These are phyloP conservation scores for Kentomonas sorsogonicus DNA, from an alignment of 208 protist genomes.

Conservation along the genomic window DNA sequence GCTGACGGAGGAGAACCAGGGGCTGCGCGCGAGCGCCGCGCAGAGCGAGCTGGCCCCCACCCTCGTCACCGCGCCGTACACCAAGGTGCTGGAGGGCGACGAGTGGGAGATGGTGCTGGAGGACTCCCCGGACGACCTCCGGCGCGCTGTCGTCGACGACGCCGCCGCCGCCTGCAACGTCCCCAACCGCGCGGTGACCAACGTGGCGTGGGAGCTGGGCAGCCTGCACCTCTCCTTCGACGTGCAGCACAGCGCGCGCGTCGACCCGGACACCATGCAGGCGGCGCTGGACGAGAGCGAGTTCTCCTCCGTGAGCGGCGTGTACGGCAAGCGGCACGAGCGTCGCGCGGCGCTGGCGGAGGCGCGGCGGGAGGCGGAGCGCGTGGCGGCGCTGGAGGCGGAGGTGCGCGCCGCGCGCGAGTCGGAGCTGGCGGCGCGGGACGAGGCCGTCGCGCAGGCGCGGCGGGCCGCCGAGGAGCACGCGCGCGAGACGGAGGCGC, in stretches of 20 bases:
- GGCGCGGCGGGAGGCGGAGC: constrained; percentile 12
- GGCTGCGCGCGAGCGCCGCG: not conserved
- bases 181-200: constrained; percentile 20
- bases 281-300: constrained; percentile 1
- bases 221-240: constrained; percentile 27
- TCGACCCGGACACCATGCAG: constrained; percentile 8
- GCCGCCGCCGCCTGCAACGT: constrained; percentile 21
- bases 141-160: constrained; percentile 19
- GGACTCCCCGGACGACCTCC: constrained; percentile 22
- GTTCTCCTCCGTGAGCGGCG: constrained; percentile 7
- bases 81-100: constrained; percentile 20
- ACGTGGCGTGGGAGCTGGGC: constrained; percentile 18
- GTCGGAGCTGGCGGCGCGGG: not conserved
- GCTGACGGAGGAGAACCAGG: not conserved
- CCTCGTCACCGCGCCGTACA: no score
- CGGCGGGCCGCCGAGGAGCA: not conserved
- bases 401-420: not conserved
- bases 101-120: constrained; percentile 23
- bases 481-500: not conserved
- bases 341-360: no score
- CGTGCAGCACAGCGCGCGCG: constrained; percentile 16
- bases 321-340: constrained; percentile 12
- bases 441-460: constrained; percentile 1
- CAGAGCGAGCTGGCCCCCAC: not conserved
- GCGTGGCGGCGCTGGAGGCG: not conserved